Base-by-base conservation (phyloP, 2,329 filamentous ascomycete species). In the Diaporthe humulicola region DNA sequence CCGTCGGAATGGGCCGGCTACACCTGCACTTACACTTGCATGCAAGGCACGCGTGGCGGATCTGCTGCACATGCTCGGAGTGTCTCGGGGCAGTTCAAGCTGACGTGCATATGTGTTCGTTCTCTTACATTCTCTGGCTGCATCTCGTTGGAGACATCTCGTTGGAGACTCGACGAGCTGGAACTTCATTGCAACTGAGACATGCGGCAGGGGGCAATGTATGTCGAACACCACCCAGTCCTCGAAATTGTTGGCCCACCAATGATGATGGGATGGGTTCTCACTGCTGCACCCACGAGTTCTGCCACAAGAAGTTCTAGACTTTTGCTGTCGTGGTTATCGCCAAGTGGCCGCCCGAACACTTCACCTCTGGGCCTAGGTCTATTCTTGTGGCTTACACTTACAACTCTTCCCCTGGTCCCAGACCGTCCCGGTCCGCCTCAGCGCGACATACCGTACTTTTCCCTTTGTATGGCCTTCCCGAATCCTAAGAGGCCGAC, bases 351-450 rank as follows among this genome's bases (percentile, higher is more conserved):
- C 57, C 36, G 36, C 6, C 8, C n/a, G 64, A 38, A 40, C 33
- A 61, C 15, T 52, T 45, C 19, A 25, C 8, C 42, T 14, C 6
- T 28, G 45, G 57, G 48, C 36, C 10, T 15, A 4, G 30, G 57
- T 12, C 57, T 64, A 64, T 33, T 25, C 48, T 40, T 42, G 45
- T 60, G 54, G 70, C 70, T 72, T 72, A 72, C 57, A 70, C 40
- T 45, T 45, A 58, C 25, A 7, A 28, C 33, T n/a, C 6, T 9
- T 36, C 28, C 4, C 33, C 45, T n/a, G 48, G 19, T 28, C 70
- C n/a, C 36, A 33, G 45, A 30, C 57, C 45, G n/a, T 45, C 33
- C 48, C n/a, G n/a, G n/a, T n/a, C n/a, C 48, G n/a, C 30, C 33
- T 64, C 42, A 10, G 25, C 15, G 22, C 45, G 22, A 25, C 40